Evolutionary conservation across 331 rosid genomes (phyloP).

Genomic region (Malus hybrid): DNA sequence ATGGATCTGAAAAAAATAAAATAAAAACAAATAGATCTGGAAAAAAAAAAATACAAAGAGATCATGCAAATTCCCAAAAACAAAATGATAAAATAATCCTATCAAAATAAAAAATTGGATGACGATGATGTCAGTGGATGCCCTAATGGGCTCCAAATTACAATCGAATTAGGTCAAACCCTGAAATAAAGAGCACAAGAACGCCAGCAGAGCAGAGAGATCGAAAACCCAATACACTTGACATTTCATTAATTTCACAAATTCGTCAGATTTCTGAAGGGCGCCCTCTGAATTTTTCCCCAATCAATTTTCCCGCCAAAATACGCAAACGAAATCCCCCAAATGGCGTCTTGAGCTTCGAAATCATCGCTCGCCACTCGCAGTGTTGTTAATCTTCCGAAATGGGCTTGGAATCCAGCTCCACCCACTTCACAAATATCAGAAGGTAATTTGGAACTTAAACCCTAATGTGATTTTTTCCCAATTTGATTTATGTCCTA

Average conservation of each 20-base stretch:
- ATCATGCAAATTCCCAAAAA: not conserved
- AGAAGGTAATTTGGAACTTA: conserved; percentile 14
- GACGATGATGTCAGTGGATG: not conserved
- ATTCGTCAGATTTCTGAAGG: not conserved
- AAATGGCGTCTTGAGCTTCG: not conserved
- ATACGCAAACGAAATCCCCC: not conserved
- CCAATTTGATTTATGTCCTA: not conserved
- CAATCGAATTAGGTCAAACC: conserved; percentile 7
- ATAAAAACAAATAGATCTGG: too few relatives aligned
- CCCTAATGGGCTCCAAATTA: conserved; percentile 2
- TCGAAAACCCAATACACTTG: not conserved
- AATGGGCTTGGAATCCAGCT: conserved; percentile 25
- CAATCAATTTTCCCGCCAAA: conserved; percentile 8
- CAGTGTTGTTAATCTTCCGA: conserved; percentile 1
- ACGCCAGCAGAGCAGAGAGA: not conserved
- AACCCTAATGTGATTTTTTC: not conserved
- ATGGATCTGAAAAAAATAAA: too few relatives aligned
- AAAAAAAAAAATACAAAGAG: not conserved
- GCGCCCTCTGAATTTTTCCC: not conserved
- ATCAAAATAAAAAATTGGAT: not conserved
- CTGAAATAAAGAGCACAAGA: not conserved
- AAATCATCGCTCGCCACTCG: not conserved
- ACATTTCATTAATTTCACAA: not conserved
- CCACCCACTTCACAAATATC: conserved; percentile 25
- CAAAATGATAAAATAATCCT: not conserved